Evolutionary conservation across 371 early-diverging fungal species (phyloP).

Genomic region (Saksenaea vasiformis): DNA sequence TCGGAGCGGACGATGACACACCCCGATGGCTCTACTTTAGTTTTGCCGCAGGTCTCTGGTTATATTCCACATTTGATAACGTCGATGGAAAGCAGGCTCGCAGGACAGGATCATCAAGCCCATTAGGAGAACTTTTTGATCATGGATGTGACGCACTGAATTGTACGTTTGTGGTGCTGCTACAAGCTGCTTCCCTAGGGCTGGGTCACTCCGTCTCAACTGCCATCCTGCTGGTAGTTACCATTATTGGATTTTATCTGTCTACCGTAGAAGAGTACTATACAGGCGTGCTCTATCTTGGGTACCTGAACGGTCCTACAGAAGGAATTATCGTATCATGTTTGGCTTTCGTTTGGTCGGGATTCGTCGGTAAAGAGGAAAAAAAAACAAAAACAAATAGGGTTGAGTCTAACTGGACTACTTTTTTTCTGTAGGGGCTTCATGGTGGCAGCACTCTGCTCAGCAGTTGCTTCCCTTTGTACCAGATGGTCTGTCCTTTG

Average conservation of each 20-base stretch:
- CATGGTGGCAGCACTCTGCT: constrained; percentile 1
- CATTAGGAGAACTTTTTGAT: constrained; percentile 96
- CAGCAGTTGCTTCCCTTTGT: constrained; percentile 8
- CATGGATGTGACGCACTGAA: constrained; percentile 95
- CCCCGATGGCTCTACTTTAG: constrained; percentile 89
- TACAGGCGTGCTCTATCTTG: constrained; percentile 90
- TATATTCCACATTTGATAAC: constrained; percentile 96
- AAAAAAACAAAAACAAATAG: not conserved
- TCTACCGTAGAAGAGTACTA: constrained; percentile 98
- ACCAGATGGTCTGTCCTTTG: constrained; percentile 15
- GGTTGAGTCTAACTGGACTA: not conserved
- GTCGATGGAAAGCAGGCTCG: constrained; percentile 99
- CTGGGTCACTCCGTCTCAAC: constrained; percentile 75
- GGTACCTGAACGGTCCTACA: constrained; percentile 94
- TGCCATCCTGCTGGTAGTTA: constrained; percentile 63
- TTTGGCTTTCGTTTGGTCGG: constrained; percentile 72
- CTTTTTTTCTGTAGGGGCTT: not conserved
- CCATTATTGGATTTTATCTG: constrained; percentile 85
- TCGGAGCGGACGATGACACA: constrained; percentile 54
- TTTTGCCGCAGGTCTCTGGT: constrained; percentile 88
- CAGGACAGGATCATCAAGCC: constrained; percentile 87
- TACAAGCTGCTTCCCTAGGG: constrained; percentile 86
- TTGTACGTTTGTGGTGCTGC: constrained; percentile 81
- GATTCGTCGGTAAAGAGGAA: constrained; percentile 47
- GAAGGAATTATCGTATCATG: constrained; percentile 89